Evolutionary conservation across 2,329 filamentous ascomycete genomes (phyloP).

Genomic region (Pezicula carpinea): DNA sequence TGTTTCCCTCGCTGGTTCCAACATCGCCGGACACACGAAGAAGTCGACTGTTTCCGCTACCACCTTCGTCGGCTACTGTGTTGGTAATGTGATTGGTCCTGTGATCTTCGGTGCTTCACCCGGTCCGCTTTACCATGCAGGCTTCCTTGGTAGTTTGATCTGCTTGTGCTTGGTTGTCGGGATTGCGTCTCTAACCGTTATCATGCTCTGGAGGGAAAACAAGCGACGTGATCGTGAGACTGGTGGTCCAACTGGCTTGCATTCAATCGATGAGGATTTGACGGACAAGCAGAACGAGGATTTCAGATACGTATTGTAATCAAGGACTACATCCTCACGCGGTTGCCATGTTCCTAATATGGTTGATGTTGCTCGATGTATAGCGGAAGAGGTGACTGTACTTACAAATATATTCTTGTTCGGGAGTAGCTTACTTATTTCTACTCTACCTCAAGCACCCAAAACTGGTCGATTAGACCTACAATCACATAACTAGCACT

Average conservation of each 20-base stretch:
- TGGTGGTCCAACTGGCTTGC: slow-evolving; percentile 2
- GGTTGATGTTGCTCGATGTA: no score
- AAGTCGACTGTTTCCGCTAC: slow-evolving; percentile 26
- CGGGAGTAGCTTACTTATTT: no score
- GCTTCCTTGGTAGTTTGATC: slow-evolving; percentile 13
- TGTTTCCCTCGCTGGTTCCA: slow-evolving; percentile 27
- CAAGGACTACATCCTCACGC: not conserved
- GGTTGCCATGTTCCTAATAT: no score
- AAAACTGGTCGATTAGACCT: no score
- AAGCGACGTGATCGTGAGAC: slow-evolving; percentile 7
- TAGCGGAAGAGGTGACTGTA: no score
- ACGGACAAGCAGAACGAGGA: slow-evolving; percentile 13
- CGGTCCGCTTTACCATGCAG: slow-evolving; percentile 11
- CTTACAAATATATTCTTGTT: no score
- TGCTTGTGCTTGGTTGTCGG: slow-evolving; percentile 10
- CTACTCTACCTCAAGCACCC: no score
- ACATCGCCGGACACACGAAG: slow-evolving; percentile 31
- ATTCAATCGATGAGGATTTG: slow-evolving; percentile 10
- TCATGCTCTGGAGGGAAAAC: slow-evolving; percentile 13
- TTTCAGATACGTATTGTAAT: slow-evolving; percentile 12
- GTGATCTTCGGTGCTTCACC: slow-evolving; percentile 27
- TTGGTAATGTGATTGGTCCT: slow-evolving; percentile 31
- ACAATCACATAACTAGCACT: no score
- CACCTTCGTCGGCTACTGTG: slow-evolving; percentile 30
- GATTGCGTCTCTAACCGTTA: slow-evolving; percentile 7